Conservation (phyloP, 495 filamentous ascomycete genomes). For the Penicillium lagena region DNA sequence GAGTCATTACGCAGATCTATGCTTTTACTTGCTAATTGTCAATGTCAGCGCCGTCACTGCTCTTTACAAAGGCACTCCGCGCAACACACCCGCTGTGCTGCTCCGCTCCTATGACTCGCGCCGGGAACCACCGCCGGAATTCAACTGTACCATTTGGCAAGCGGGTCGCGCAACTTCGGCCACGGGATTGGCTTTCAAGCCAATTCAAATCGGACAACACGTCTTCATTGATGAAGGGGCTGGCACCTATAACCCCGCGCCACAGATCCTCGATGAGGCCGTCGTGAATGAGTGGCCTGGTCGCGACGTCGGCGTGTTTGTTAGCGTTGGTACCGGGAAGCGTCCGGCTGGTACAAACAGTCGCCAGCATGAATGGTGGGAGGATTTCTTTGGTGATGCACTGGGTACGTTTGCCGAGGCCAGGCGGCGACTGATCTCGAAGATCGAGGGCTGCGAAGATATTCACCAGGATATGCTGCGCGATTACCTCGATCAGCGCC, state of each 20-base stretch:
- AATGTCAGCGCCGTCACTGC: conserved; percentile 73
- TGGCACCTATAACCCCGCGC: conserved; percentile 87
- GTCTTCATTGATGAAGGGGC: conserved; percentile 89
- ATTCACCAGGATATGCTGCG: conserved; percentile 79
- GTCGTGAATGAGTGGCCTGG: conserved; percentile 91
- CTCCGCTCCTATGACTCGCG: conserved; percentile 92
- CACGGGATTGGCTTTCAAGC: conserved; percentile 90
- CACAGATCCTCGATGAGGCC: conserved; percentile 82
- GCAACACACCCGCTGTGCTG: conserved; percentile 58
- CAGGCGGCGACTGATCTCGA: conserved; percentile 69
- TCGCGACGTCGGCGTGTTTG: conserved; percentile 79
- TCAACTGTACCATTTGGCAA: conserved; percentile 91
- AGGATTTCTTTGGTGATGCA: conserved; percentile 70
- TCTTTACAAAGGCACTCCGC: conserved; percentile 74
- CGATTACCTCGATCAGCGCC: conserved; percentile 67
- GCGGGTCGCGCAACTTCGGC: conserved; percentile 92
- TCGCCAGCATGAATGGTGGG: conserved; percentile 77
- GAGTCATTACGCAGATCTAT: conserved; percentile 26
- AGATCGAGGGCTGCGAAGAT: conserved; percentile 92
- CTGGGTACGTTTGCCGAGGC: conserved; percentile 85
- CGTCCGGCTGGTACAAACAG: conserved; percentile 65
- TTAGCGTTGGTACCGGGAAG: conserved; percentile 90
- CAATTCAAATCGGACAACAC: conserved; percentile 87
- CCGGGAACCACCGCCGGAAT: conserved; percentile 81
- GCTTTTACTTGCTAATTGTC: conserved; percentile 3